Conservation (phyloP, 352 stramenopile genomes). For the Phytophthora cajani region DNA sequence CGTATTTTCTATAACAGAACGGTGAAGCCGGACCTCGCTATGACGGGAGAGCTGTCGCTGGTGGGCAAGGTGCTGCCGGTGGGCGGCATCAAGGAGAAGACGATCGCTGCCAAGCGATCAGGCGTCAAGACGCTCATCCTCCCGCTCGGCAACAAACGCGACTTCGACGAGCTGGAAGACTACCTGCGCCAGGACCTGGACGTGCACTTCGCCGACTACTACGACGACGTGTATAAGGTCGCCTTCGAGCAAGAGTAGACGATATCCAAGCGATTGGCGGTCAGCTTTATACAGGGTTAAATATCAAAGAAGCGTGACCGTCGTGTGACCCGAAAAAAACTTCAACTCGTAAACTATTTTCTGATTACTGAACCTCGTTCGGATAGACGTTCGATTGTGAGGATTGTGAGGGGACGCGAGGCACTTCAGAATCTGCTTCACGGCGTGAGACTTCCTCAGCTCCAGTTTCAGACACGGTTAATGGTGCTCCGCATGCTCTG, state of each 20-base stretch:
- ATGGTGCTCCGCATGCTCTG: slow-evolving; percentile 84
- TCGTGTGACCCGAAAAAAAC: neutral
- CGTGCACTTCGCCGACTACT: slow-evolving; percentile 97
- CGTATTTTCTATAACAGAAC: slow-evolving; percentile 51
- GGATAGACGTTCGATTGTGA: neutral
- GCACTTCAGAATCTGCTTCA: slow-evolving; percentile 25
- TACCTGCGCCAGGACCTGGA: slow-evolving; percentile 97
- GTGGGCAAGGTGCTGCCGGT: slow-evolving; percentile 99
- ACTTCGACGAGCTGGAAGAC: slow-evolving; percentile 97
- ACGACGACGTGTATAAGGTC: slow-evolving; percentile 96
- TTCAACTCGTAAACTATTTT: slow-evolving; percentile 3
- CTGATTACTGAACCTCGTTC: neutral
- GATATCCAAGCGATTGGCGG: neutral
- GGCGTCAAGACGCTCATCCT: slow-evolving; percentile 96
- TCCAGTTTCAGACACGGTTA: neutral
- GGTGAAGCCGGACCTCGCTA: slow-evolving; percentile 96
- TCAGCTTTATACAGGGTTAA: slow-evolving; percentile 12
- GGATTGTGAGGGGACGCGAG: slow-evolving; percentile 8
- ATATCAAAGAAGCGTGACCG: slow-evolving; percentile 13
- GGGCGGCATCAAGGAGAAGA: slow-evolving; percentile 99
- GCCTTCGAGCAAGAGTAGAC: slow-evolving; percentile 85
- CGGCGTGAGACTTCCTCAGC: slow-evolving; percentile 1
- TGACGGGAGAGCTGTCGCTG: slow-evolving; percentile 97
- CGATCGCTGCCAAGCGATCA: slow-evolving; percentile 96
- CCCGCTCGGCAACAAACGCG: slow-evolving; percentile 94